A percentile compares a stretch with the other conserved stretches of the same genome.
These are phyloP conservation scores for Eucalyptus cladocalyx DNA, from an alignment of 345 rosid species.

Conservation along the genomic window DNA sequence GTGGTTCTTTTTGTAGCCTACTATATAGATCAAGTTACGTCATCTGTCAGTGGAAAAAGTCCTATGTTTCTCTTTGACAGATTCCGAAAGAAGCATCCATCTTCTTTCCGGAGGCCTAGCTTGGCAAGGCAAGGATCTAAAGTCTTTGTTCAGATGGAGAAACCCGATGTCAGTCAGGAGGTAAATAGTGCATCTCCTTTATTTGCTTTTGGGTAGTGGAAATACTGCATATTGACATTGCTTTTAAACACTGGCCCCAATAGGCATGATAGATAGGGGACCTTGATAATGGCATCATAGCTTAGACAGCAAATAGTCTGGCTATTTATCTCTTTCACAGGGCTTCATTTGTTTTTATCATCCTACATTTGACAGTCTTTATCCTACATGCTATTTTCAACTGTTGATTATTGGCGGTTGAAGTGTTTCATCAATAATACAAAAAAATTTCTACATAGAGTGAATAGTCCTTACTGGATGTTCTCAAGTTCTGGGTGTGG, in stretches of 20 bases:
- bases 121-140: conserved; percentile 46
- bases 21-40: conserved; percentile 48
- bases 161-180: conserved; percentile 73
- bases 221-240: neutral
- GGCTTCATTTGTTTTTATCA: neutral
- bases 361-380: neutral
- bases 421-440: neutral
- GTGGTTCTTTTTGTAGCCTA: conserved; percentile 47
- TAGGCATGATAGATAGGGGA: neutral
- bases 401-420: neutral
- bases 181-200: conserved; percentile 12
- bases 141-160: conserved; percentile 54
- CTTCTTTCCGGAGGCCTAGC: conserved; percentile 39
- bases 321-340: neutral
- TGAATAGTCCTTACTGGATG: neutral
- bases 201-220: neutral
- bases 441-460: neutral
- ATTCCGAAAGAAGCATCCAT: conserved; percentile 13
- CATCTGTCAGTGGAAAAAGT: conserved; percentile 47
- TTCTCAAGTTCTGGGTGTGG: neutral
- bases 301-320: neutral
- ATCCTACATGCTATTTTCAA: neutral
- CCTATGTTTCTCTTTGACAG: conserved; percentile 36
- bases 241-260: neutral
- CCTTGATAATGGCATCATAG: neutral